phyloP scores from a whole-genome alignment of 352 stramenopile species.

The Aphanomyces cochlioides region DNA sequence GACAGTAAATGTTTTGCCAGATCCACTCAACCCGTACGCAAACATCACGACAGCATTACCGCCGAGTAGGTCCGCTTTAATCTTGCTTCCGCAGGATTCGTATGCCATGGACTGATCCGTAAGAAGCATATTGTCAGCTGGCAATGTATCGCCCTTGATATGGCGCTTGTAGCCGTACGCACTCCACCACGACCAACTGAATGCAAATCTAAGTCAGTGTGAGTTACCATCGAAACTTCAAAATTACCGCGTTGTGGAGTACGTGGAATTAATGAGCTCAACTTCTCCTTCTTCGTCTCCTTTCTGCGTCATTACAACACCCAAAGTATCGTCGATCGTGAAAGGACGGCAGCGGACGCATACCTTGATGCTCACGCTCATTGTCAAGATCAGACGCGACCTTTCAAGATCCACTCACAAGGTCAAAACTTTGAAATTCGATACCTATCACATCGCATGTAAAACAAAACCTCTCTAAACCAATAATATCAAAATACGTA shows the following conservation, averaged over 20 bases:
- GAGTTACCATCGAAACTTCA: neutral
- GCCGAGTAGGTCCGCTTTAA: constrained; percentile 86
- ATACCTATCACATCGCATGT: neutral
- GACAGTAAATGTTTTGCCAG: constrained; percentile 92
- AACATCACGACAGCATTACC: constrained; percentile 93
- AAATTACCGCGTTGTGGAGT: constrained; percentile 77
- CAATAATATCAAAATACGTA: too few relatives aligned
- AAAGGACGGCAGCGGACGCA: constrained; percentile 84
- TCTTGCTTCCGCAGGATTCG: constrained; percentile 83
- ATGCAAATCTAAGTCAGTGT: constrained; percentile 57
- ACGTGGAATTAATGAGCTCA: constrained; percentile 90
- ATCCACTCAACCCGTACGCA: constrained; percentile 89
- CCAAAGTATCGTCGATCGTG: constrained; percentile 88
- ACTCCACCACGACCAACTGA: constrained; percentile 93
- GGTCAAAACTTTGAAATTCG: neutral
- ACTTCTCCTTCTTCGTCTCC: constrained; percentile 91
- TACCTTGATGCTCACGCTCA: constrained; percentile 89
- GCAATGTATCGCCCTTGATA: constrained; percentile 57
- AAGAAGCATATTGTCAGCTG: constrained; percentile 80
- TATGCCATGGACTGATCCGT: constrained; percentile 90
- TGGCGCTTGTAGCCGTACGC: constrained; percentile 91
- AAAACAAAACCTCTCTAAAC: neutral
- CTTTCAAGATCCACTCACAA: neutral
- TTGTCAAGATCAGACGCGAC: constrained; percentile 32
- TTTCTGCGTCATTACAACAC: constrained; percentile 88